Conservation (phyloP, 768 basidiomycete genomes). For the Pleurotus sapidus region DNA sequence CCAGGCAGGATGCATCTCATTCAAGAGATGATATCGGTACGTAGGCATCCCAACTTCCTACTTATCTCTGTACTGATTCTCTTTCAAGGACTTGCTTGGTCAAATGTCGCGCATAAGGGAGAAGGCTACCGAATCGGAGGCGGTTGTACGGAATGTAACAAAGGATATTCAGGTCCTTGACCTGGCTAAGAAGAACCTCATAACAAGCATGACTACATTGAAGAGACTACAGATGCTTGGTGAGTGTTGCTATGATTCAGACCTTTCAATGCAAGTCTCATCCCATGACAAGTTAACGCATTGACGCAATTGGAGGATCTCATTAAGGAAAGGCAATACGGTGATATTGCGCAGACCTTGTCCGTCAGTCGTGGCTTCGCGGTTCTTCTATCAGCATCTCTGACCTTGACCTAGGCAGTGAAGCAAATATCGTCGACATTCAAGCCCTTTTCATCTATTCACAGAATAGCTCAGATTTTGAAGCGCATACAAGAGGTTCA, state of each 20-base stretch:
- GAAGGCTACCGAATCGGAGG: slow-evolving; percentile 96
- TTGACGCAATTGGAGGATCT: slow-evolving; percentile 78
- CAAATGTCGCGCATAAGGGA: slow-evolving; percentile 97
- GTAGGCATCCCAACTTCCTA: slow-evolving; percentile 16
- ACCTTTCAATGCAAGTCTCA: too few species aligned
- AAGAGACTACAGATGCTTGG: slow-evolving; percentile 94
- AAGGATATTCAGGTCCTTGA: slow-evolving; percentile 96
- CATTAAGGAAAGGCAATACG: slow-evolving; percentile 75
- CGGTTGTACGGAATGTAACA: slow-evolving; percentile 92
- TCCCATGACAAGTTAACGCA: slow-evolving; percentile 60
- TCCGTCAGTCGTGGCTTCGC: slow-evolving; percentile 20
- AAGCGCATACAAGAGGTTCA: slow-evolving; percentile 80
- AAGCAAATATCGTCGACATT: slow-evolving; percentile 83
- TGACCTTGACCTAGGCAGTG: slow-evolving; percentile 57
- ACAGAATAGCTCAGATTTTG: slow-evolving; percentile 74
- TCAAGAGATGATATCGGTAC: slow-evolving; percentile 94
- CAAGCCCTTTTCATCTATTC: slow-evolving; percentile 74
- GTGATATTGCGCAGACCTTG: slow-evolving; percentile 80
- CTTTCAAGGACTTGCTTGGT: slow-evolving; percentile 76
- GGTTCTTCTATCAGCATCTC: neutral
- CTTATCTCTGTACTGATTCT: too few species aligned
- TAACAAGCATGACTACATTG: slow-evolving; percentile 83
- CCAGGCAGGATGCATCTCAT: slow-evolving; percentile 87
- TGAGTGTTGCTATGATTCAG: slow-evolving; percentile 30
- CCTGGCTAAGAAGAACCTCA: slow-evolving; percentile 90